Base-by-base conservation (phyloP, 768 basidiomycete genomes). In the Boletus rex-veris region DNA sequence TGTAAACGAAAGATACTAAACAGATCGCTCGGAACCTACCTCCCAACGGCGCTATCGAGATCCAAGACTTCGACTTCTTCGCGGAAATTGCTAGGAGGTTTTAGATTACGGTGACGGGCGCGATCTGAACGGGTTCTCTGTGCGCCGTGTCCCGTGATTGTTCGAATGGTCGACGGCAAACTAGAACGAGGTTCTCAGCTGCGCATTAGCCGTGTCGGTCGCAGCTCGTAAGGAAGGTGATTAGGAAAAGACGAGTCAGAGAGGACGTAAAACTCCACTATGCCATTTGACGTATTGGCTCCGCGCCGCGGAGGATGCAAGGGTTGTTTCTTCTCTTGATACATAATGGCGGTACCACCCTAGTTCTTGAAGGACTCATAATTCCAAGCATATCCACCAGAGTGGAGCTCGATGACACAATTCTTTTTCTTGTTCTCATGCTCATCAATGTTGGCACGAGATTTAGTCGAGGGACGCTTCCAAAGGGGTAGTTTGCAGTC, bases 51-150 rank as follows among this genome's bases (percentile, higher is more conserved):
- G 61, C 81, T 0, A 61, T 76, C 33, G 82, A 86, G 62, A 60
- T 84, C 12, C 83, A 85, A 55, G 73, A 77, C 0, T 83, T 86
- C 66, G 73, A 77, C 0, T 83, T 86, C 66, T 60, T 83, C 28
- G 28, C 18, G 24, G 81, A 82, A 59, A 69, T 82, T 18, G 53
- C 28, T 8, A 28, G 8, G 8, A 28, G 28, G 28, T 28, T 28
- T 85, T 37, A 83, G 56, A 80, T 85, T 55, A 57, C 61, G 35
- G 59, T 62, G 45, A 71, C 71, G 11, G 64, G 69, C 28, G 5
- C 64, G 59, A n/a, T 51, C 61, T 19, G 57, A 63, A 37, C 58
- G 49, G 33, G 52, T 77, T 33, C 48, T 65, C n/a, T 61, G 71
- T 33, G 68, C 67, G 38, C 50, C 65, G 33, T 64, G 62, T 31